Evolutionary conservation across 306 rosid species (phyloP).

Genomic region (Quercus dentata): DNA sequence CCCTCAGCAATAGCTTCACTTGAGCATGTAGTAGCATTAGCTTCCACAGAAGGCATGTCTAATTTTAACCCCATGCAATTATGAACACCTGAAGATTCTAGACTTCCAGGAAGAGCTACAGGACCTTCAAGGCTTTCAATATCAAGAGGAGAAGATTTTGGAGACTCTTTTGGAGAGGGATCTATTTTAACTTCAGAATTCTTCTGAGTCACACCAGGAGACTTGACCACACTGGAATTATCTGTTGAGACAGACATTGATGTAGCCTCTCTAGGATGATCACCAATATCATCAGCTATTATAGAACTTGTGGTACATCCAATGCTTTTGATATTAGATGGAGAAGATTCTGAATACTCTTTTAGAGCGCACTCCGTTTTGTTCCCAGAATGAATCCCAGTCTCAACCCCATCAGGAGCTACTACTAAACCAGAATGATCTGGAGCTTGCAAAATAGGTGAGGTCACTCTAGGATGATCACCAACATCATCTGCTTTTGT

Average conservation of each 20-base stretch:
- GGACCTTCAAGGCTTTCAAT: not conserved
- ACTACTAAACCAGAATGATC: not conserved
- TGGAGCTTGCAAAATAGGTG: not conserved
- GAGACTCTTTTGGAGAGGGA: not conserved
- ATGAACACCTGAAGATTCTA: slow-evolving; percentile 10
- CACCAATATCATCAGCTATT: not conserved
- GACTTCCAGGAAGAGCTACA: not conserved
- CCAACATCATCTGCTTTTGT: slow-evolving; percentile 8
- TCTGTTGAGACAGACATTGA: not conserved
- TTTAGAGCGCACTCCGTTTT: not conserved
- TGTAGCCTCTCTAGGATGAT: not conserved
- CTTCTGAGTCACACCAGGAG: not conserved
- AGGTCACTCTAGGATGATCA: not conserved
- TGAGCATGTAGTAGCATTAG: slow-evolving; percentile 22
- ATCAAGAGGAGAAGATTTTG: slow-evolving; percentile 15
- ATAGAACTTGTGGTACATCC: not conserved
- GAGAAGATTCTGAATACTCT: slow-evolving; percentile 13
- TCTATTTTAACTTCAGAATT: not conserved
- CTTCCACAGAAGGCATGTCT: not conserved
- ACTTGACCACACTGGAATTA: not conserved
- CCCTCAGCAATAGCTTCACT: slow-evolving; percentile 20
- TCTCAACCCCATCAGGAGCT: not conserved
- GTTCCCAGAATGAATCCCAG: not conserved
- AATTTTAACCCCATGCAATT: not conserved
- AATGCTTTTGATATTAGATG: not conserved